Conservation (phyloP, 805 yeast genomes). For the Hanseniaspora valbyensis region DNA sequence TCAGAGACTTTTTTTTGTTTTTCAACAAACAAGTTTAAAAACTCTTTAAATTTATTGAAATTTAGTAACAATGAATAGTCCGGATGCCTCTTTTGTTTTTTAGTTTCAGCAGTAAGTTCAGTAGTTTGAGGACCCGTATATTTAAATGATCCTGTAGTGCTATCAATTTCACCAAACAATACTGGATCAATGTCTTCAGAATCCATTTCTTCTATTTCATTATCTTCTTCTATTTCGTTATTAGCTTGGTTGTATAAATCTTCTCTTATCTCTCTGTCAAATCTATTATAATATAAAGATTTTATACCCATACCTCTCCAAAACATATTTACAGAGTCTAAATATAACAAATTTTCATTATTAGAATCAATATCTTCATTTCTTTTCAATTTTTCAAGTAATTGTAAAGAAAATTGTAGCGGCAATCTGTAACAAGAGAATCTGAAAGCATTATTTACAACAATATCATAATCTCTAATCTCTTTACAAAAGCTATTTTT, state of each 20-base stretch:
- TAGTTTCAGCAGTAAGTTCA: too few relatives aligned
- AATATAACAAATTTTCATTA: neutral
- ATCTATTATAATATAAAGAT: neutral
- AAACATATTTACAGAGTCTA: neutral
- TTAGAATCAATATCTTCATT: neutral
- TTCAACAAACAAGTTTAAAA: neutral
- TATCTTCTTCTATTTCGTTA: too few relatives aligned
- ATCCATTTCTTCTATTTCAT: neutral
- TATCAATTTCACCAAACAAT: neutral
- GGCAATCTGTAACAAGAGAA: constrained; percentile 3
- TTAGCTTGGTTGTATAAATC: neutral
- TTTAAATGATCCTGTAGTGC: neutral
- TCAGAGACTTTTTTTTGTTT: neutral
- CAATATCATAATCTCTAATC: neutral
- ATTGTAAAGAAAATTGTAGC: neutral
- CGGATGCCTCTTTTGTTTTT: neutral
- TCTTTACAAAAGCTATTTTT: neutral
- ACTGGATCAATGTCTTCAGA: neutral
- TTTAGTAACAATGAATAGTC: neutral
- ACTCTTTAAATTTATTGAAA: neutral
- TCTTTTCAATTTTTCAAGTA: neutral
- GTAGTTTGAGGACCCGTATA: too few relatives aligned
- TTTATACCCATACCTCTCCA: neutral
- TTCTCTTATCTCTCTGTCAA: neutral
- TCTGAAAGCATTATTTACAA: constrained; percentile 3